These are phyloP conservation scores for Rhizophagus clarus DNA, from an alignment of 192 early-diverging fungal species.

Conservation along the genomic window DNA sequence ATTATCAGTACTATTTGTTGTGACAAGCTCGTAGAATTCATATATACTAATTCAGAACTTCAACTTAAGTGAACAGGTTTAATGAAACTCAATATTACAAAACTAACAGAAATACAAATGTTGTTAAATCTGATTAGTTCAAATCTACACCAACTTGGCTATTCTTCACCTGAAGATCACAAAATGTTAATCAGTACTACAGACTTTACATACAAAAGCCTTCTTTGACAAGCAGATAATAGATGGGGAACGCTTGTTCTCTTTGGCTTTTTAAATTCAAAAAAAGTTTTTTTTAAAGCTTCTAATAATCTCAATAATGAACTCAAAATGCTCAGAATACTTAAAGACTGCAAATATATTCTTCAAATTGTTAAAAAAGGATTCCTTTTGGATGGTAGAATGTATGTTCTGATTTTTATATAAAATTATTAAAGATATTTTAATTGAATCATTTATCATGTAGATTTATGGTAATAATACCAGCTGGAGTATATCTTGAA, in stretches of 20 bases:
- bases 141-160: too few species aligned
- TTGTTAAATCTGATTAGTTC: too few species aligned
- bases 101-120: too few species aligned
- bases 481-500: slow-evolving; percentile 5
- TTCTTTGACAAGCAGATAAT: too few species aligned
- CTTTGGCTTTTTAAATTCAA: slow-evolving; percentile 3
- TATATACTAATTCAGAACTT: too few species aligned
- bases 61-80: too few species aligned
- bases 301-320: slow-evolving; percentile 14
- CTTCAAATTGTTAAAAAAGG: not conserved
- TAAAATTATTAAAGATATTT: slow-evolving; percentile 11
- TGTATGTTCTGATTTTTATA: slow-evolving; percentile 1
- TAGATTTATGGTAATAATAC: slow-evolving; percentile 17
- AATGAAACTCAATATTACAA: too few species aligned
- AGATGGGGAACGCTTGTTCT: slow-evolving; percentile 12
- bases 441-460: slow-evolving; percentile 18
- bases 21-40: too few species aligned
- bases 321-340: not conserved
- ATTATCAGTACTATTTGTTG: too few species aligned
- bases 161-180: too few species aligned
- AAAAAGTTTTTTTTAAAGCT: not conserved
- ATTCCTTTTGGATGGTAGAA: not conserved
- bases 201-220: too few species aligned
- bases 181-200: too few species aligned
- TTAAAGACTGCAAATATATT: slow-evolving; percentile 2